Evolutionary conservation across 1,284 basidiomycete genomes (phyloP), one percentile per base, ranked within the genome.

Genomic region (Trichosporon sp.): DNA sequence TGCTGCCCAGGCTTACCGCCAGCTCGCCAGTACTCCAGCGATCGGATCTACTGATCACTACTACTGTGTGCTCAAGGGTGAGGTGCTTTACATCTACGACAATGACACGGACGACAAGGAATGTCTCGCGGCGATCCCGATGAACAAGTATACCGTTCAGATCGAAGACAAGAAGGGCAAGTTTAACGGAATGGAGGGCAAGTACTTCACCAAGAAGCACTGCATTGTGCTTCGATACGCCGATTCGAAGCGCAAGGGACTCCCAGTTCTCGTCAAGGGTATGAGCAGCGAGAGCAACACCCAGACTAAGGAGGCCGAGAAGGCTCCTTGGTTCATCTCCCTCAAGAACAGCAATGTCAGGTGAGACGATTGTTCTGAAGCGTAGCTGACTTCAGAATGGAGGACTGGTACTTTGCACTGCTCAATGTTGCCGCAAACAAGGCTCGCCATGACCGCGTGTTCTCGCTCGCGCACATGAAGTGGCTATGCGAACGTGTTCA

Each of bases 341-440:
- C 88, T 92, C 25, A 89, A 90, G 69, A 89, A 89, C 25, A 92
- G 90, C 78, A 85, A 89, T 27, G 32, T 38, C 69, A 91, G 93
- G 80, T 77, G 69, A 74, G 78, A n/a, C 76, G 5, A 23, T 27
- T 3, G 9, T 18, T 0, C 3, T 15, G 21, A 1, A n/a, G 29
- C 64, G 1, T 3, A 13, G 60, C 66, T 74, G 42, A 66, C 65
- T 4, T 8, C 51, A 80, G 79, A 65, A 84, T 85, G 75, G 86
- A 98, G 83, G 95, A 98, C 81, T 98, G 95, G 95, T 98, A 97
- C 80, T 86, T 95, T 62, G 87, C 93, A 0, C 86, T 98, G 64
- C 83, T 95, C n/a, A 89, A 92, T 65, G 82, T 90, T 84, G 74
- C 69, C 86, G 87, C 80, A 77, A 11, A 86, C 87, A 74, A 87